phyloP scores from a whole-genome alignment of 805 yeast species.

The Blastobotrys attinorum region DNA sequence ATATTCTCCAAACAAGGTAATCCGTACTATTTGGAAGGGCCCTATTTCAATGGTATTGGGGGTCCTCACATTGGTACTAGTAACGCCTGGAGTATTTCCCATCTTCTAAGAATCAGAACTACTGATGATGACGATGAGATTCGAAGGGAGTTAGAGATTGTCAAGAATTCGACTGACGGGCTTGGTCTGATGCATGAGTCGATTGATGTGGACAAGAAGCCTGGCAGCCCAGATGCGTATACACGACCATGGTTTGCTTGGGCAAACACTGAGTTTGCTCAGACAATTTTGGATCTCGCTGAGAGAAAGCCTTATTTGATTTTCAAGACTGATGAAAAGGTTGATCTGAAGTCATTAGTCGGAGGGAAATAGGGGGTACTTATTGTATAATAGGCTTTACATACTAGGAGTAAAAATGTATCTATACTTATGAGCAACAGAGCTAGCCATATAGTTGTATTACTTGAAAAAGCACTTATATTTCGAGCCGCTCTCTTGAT shows the following conservation, averaged over 20 bases:
- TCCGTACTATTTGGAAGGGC: slow-evolving; percentile 63
- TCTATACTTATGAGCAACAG: too few species aligned
- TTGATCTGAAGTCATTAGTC: too few species aligned
- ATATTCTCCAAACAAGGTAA: slow-evolving; percentile 56
- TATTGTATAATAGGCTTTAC: too few species aligned
- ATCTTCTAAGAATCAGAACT: slow-evolving; percentile 62
- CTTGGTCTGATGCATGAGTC: slow-evolving; percentile 79
- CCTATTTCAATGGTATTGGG: slow-evolving; percentile 62
- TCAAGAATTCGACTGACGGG: slow-evolving; percentile 55
- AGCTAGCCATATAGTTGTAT: background rate
- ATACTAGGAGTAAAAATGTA: too few species aligned
- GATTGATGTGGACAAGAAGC: slow-evolving; percentile 44
- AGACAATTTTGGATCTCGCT: slow-evolving; percentile 69
- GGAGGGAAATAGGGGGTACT: too few species aligned
- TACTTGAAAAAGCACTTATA: background rate
- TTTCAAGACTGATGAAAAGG: slow-evolving; percentile 28
- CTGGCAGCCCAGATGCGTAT: slow-evolving; percentile 23
- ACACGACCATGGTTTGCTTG: slow-evolving; percentile 86
- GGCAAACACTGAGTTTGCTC: slow-evolving; percentile 82
- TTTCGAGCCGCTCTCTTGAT: too few species aligned
- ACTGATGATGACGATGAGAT: slow-evolving; percentile 65
- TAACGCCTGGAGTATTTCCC: slow-evolving; percentile 83
- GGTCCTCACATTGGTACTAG: slow-evolving; percentile 80
- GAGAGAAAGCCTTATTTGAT: slow-evolving; percentile 61
- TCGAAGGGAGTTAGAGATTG: slow-evolving; percentile 33